Base-by-base conservation (phyloP, 371 early-diverging fungal genomes). In the Mortierella sp. region DNA sequence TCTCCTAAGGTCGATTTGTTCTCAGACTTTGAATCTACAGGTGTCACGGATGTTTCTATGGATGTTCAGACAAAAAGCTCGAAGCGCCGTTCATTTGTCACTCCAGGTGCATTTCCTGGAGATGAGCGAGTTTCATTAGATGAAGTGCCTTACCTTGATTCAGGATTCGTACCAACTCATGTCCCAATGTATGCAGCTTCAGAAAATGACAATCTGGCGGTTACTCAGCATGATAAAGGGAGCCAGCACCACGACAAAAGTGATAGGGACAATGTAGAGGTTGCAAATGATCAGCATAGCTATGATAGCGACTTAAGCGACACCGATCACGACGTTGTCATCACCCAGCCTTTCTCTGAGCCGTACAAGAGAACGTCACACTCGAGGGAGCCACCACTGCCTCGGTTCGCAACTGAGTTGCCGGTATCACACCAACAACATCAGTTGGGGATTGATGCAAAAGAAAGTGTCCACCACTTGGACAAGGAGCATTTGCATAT, bases 31-130 rank as follows among this genome's bases (percentile, higher is more conserved):
- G 78, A 78, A 7, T 69, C 78, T 4, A 58, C 48, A 1, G 74
- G 47, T 21, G 33, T 22, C 4, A 45, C 52, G 6, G 64, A 68
- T 21, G 19, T 32, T 16, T 36, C 58, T 0, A 9, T 62, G 36
- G 73, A 69, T n/a, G 50, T 65, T 0, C 69, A 65, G 15, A 66
- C 73, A 21, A 72, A 65, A 52, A 65, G 55, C 11, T 32, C 48
- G 43, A 78, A 78, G 50, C 78, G 74, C 16, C 73, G 78, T 21
- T 78, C 78, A 5, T 78, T 69, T 19, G 28, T 73, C 13, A 58
- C 66, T 10, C 78, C 78, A 7, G 78, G 78, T 4, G 78, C 78
- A 15, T 78, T 78, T 36, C 78, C 78, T 10, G 78, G 78, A 38
- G 50, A 63, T 40, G 78, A 60, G 2, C 65, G 62, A 1, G 45